phyloP scores from a whole-genome alignment of 192 early-diverging fungal species.

The Funneliformis mosseae region DNA sequence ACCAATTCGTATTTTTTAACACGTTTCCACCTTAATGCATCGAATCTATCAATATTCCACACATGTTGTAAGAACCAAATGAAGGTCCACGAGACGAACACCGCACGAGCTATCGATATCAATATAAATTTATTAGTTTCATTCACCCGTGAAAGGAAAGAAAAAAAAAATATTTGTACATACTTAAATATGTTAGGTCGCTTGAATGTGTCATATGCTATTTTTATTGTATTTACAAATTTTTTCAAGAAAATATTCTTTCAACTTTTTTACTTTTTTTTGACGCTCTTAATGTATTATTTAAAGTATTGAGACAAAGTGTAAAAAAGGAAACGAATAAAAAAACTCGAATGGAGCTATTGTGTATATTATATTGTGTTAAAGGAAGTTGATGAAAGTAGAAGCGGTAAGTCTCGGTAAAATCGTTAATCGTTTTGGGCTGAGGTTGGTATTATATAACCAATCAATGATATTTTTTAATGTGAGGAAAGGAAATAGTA shows the following conservation, averaged over 20 bases:
- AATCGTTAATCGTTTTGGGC: no score
- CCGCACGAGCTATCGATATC: slow-evolving; percentile 9
- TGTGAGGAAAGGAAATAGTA: no score
- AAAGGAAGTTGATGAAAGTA: neutral
- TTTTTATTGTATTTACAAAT: neutral
- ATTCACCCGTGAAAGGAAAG: neutral
- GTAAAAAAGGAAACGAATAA: neutral
- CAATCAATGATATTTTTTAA: no score
- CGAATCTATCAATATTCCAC: slow-evolving; percentile 18
- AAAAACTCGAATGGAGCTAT: neutral
- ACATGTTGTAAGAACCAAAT: slow-evolving; percentile 28
- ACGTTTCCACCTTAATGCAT: slow-evolving; percentile 26
- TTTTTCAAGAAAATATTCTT: neutral
- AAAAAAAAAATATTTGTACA: neutral
- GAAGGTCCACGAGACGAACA: slow-evolving; percentile 24
- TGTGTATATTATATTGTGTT: neutral
- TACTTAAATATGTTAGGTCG: slow-evolving; percentile 21
- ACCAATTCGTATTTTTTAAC: slow-evolving; percentile 30
- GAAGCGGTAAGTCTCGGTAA: no score
- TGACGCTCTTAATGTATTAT: neutral
- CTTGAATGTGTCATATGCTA: neutral
- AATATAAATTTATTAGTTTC: neutral
- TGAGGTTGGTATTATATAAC: no score
- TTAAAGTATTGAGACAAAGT: neutral
- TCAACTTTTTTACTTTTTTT: neutral